These are phyloP conservation scores for Paralagenidium karlingii DNA, from an alignment of 352 stramenopile genomes.

Conservation along the genomic window DNA sequence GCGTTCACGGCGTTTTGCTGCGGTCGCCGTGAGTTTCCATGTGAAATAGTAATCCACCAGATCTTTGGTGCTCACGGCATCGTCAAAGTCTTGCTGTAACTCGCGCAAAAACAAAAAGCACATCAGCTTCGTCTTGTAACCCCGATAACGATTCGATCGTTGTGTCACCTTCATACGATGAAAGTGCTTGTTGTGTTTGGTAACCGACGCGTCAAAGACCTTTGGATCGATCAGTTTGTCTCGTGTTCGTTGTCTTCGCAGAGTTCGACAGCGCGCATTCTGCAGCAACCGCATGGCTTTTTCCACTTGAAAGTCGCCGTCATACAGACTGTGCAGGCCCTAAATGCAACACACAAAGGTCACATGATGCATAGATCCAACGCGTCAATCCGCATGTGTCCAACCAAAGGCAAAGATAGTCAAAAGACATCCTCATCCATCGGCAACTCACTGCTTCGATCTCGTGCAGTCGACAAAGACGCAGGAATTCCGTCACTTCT, in stretches of 20 bases:
- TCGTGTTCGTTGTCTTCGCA: conserved; percentile 10
- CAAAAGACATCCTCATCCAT: neutral
- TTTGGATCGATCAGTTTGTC: conserved; percentile 17
- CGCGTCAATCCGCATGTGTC: too few species aligned
- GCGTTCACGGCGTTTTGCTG: conserved; percentile 29
- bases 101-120: neutral
- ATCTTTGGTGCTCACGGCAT: conserved; percentile 19
- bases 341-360: conserved; percentile 10
- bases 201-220: conserved; percentile 25
- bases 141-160: neutral
- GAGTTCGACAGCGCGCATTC: conserved; percentile 12
- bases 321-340: conserved; percentile 48
- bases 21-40: conserved; percentile 42
- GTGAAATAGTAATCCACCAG: conserved; percentile 51
- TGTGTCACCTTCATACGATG: conserved; percentile 33
- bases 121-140: neutral
- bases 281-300: conserved; percentile 25
- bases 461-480: conserved; percentile 33
- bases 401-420: neutral
- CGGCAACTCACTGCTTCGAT: conserved; percentile 25
- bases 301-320: conserved; percentile 30
- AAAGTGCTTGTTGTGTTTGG: conserved; percentile 45
- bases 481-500: conserved; percentile 39
- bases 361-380: too few species aligned
- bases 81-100: conserved; percentile 26